A percentile compares a stretch with the other conserved stretches of the same genome.
Conservation (phyloP, 345 rosid species). For the Turritis glabra region DNA sequence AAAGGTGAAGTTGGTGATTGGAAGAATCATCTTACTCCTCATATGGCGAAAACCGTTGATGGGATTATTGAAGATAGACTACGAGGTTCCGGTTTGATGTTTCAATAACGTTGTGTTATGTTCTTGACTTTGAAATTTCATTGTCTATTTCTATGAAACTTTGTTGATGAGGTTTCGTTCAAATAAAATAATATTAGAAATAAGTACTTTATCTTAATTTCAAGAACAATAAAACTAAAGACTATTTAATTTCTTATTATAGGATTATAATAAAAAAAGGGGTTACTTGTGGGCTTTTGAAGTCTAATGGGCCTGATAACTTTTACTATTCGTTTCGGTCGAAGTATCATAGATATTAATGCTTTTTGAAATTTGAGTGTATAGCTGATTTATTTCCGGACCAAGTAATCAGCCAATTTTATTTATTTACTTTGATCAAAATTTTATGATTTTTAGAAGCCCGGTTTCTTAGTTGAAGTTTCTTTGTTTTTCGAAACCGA, state of each 20-base stretch:
- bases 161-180: not conserved
- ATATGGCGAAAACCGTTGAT: conserved; percentile 45
- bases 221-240: too few species aligned
- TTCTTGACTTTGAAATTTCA: not conserved
- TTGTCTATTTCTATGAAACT: not conserved
- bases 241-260: too few species aligned
- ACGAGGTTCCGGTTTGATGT: conserved; percentile 37
- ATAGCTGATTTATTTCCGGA: not conserved
- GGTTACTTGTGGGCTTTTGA: not conserved
- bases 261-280: too few species aligned
- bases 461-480: too few species aligned
- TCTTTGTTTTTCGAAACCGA: too few species aligned
- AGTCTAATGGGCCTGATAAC: not conserved
- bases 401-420: too few species aligned
- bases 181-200: too few species aligned
- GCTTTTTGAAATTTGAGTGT: not conserved
- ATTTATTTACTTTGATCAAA: too few species aligned
- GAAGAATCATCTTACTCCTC: conserved; percentile 47
- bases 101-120: conserved; percentile 28
- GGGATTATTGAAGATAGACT: conserved; percentile 42
- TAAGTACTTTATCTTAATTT: too few species aligned
- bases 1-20: conserved; percentile 62
- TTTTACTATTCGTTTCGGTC: not conserved
- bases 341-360: not conserved
- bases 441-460: too few species aligned